phyloP scores from a whole-genome alignment of 176 grass and related monocot genomes.

The Pontederia paniculata region DNA sequence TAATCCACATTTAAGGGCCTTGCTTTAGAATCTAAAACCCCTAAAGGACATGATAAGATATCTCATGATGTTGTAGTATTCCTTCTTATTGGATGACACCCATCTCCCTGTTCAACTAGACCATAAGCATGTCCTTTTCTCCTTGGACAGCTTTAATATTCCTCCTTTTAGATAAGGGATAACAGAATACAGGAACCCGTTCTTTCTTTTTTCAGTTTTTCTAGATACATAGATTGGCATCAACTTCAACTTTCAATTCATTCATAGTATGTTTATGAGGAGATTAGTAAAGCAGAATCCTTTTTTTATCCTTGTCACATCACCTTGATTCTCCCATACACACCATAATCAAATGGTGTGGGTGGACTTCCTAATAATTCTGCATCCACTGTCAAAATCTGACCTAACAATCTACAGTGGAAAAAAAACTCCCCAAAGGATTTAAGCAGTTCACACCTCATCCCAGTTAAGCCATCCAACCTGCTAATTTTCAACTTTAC shows the following conservation, averaged over 20 bases:
- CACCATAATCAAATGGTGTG: too few species aligned
- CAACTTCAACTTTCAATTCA: not conserved
- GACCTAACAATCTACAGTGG: too few species aligned
- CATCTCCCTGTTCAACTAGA: not conserved
- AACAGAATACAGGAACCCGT: not conserved
- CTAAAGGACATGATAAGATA: not conserved
- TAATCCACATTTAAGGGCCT: not conserved
- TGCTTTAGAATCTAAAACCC: not conserved
- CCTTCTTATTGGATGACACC: not conserved
- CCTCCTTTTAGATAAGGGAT: too few species aligned
- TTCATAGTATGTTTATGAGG: not conserved
- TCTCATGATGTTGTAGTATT: not conserved
- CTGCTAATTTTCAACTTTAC: too few species aligned
- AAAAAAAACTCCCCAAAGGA: too few species aligned
- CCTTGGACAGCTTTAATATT: not conserved
- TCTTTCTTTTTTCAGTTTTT: not conserved
- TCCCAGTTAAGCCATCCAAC: too few species aligned
- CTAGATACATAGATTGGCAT: not conserved
- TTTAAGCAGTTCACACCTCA: too few species aligned
- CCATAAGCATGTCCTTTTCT: not conserved
- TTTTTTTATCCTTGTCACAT: conserved; percentile 1
- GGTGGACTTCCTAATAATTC: too few species aligned
- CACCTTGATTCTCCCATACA: not conserved
- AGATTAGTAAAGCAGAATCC: not conserved
- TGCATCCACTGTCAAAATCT: too few species aligned